These are phyloP conservation scores for Paspalum notatum DNA, from an alignment of 176 grass and related monocot species.

Conservation along the genomic window DNA sequence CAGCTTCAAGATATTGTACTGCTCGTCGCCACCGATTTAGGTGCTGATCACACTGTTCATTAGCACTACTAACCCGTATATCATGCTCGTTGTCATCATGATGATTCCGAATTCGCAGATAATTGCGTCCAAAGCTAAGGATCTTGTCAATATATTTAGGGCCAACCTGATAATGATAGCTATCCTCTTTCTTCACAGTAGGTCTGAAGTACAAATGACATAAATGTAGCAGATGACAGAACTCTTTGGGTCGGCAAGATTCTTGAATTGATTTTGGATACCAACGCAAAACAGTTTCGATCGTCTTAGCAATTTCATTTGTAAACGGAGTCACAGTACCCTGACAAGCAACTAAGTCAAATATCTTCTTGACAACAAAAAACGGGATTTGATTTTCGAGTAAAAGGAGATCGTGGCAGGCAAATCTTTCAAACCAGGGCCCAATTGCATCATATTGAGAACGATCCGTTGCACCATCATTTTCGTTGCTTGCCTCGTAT, in stretches of 20 bases:
- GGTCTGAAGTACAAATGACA: constrained; percentile 13
- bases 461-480: not conserved
- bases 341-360: not conserved
- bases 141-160: rapidly evolving
- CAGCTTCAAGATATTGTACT: not conserved
- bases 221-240: constrained; percentile 13
- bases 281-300: not conserved
- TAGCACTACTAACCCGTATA: too few relatives aligned
- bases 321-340: not conserved
- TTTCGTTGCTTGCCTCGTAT: too few relatives aligned
- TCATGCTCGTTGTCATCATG: not conserved
- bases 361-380: not conserved
- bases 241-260: not conserved
- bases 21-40: not conserved
- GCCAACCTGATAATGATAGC: rapidly evolving
- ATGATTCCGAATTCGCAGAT: not conserved
- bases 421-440: not conserved
- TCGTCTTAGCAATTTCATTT: not conserved
- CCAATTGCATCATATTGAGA: not conserved
- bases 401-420: not conserved
- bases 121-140: not conserved
- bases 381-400: not conserved
- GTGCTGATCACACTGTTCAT: rapidly evolving
- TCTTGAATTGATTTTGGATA: not conserved
- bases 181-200: rapidly evolving